Conservation (phyloP, 1,139 yeast genomes). For the Kodamaea plutei region DNA sequence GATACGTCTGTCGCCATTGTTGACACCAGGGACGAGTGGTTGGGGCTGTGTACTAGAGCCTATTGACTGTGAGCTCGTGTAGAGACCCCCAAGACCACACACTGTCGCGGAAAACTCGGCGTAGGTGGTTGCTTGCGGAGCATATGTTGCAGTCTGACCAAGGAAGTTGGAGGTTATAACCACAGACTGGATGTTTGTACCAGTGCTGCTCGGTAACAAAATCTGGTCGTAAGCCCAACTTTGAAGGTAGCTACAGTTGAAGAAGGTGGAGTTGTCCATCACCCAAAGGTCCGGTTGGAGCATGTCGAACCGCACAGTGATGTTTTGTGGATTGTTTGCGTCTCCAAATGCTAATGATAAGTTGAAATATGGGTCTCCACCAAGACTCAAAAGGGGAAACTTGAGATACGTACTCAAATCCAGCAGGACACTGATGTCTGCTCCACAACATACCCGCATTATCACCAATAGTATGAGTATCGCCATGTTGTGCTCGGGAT, state of each 20-base stretch:
- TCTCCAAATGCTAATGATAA: constrained; percentile 8
- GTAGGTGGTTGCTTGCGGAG: constrained; percentile 13
- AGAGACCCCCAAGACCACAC: constrained; percentile 29
- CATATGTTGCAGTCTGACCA: background rate
- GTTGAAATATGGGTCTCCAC: constrained; percentile 7
- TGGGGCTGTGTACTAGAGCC: constrained; percentile 6
- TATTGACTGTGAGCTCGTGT: constrained; percentile 6
- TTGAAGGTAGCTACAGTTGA: constrained; percentile 21
- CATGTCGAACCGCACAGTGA: constrained; percentile 28
- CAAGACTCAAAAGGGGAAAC: background rate
- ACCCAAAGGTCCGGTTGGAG: constrained; percentile 39
- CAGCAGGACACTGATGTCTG: too few species aligned
- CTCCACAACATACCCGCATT: too few species aligned
- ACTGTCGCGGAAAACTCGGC: constrained; percentile 20
- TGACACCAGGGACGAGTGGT: constrained; percentile 11
- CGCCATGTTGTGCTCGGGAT: too few species aligned
- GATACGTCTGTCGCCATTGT: constrained; percentile 15
- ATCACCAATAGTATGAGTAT: too few species aligned
- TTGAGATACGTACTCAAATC: too few species aligned
- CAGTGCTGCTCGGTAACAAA: constrained; percentile 7
- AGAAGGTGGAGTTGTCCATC: constrained; percentile 23
- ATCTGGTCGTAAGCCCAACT: constrained; percentile 15
- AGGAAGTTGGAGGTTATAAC: background rate
- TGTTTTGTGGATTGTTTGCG: constrained; percentile 7
- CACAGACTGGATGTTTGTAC: background rate